Conservation (phyloP, 805 yeast genomes). For the Yarrowia sp. region DNA sequence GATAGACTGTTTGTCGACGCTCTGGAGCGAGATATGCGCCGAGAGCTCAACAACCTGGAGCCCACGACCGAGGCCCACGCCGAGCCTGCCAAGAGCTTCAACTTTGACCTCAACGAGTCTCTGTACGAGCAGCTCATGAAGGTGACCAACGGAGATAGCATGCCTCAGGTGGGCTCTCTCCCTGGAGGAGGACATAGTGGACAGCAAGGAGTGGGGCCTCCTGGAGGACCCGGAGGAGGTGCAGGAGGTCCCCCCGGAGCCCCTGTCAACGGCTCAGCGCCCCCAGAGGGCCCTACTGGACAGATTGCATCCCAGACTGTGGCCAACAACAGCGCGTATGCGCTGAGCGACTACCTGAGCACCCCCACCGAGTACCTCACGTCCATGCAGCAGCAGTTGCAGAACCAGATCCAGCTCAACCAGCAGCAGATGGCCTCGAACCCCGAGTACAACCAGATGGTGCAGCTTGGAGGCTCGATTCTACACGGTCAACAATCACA, state of each 20-base stretch:
- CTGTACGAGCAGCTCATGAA: constrained; percentile 50
- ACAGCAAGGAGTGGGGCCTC: background rate
- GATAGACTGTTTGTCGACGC: constrained; percentile 93
- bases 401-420: constrained; percentile 29
- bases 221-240: background rate
- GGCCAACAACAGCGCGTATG: constrained; percentile 28
- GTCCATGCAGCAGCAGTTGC: constrained; percentile 36
- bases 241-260: background rate
- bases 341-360: constrained; percentile 37
- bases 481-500: constrained; percentile 20
- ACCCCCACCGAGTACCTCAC: constrained; percentile 39
- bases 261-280: background rate
- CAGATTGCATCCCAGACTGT: constrained; percentile 18
- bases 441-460: constrained; percentile 32
- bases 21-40: constrained; percentile 85
- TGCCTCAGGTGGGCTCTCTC: constrained; percentile 5
- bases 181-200: constrained; percentile 16
- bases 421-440: constrained; percentile 34
- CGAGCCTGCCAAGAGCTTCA: constrained; percentile 83
- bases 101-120: constrained; percentile 57
- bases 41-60: constrained; percentile 63
- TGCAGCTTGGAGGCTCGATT: constrained; percentile 22
- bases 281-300: constrained; percentile 12
- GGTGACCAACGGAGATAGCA: constrained; percentile 11
- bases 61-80: constrained; percentile 74